Conservation (phyloP, 805 yeast species). For the Candida jianshihensis region DNA sequence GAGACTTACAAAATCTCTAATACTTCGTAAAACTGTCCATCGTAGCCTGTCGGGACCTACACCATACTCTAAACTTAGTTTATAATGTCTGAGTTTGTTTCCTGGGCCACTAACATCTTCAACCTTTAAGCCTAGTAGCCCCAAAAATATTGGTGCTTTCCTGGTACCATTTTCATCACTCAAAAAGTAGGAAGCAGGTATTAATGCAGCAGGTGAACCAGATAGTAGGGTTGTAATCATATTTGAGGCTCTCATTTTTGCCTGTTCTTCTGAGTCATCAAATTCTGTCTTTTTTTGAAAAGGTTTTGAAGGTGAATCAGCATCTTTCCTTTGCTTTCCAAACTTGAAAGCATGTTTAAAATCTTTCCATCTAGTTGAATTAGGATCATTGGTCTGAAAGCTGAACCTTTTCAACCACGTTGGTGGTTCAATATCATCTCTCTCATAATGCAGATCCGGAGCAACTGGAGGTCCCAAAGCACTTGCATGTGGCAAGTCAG, state of each 20-base stretch:
- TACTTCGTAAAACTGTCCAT: conserved; percentile 74
- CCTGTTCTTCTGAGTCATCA: conserved; percentile 18
- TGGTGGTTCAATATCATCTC: conserved; percentile 11
- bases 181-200: conserved; percentile 67
- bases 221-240: conserved; percentile 47
- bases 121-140: conserved; percentile 62
- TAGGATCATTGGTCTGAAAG: conserved; percentile 7
- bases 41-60: conserved; percentile 68
- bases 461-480: not conserved
- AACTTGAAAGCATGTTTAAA: conserved; percentile 22
- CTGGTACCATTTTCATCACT: conserved; percentile 70
- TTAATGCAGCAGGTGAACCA: conserved; percentile 68
- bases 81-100: conserved; percentile 35
- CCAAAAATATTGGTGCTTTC: conserved; percentile 77
- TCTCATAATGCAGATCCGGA: not conserved
- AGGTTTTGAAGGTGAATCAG: not conserved
- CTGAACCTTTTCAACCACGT: conserved; percentile 21
- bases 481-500: not conserved
- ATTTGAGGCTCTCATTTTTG: conserved; percentile 30
- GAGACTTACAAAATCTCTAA: conserved; percentile 63
- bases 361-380: conserved; percentile 19
- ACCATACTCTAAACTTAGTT: conserved; percentile 84
- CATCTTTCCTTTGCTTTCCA: conserved; percentile 9
- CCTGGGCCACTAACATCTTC: conserved; percentile 36
- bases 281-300: conserved; percentile 2